These are phyloP conservation scores for Aureobasidium lini DNA, from an alignment of 2,329 filamentous ascomycete genomes.

Conservation along the genomic window DNA sequence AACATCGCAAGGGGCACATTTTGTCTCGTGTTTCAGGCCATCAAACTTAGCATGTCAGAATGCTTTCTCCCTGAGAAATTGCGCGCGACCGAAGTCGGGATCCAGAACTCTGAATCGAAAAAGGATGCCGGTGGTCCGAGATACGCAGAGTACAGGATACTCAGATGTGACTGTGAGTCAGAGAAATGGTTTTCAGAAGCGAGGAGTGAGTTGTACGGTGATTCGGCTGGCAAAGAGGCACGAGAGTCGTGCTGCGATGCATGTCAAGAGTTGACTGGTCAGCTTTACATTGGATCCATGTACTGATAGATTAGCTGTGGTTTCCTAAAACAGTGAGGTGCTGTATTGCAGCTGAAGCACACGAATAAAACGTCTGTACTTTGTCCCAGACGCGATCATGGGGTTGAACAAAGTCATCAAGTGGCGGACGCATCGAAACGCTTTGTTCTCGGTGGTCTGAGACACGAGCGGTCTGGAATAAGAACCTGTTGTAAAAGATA, in stretches of 20 bases:
- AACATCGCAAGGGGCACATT: conserved; percentile 2
- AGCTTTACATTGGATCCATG: not conserved
- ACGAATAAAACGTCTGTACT: not conserved
- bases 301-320: not conserved
- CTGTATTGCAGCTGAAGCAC: not conserved
- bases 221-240: not conserved
- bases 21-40: not conserved
- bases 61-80: not conserved
- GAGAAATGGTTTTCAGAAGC: not conserved
- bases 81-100: conserved; percentile 4
- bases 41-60: conserved; percentile 4
- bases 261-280: not conserved
- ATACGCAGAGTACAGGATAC: not conserved
- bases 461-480: not conserved
- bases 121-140: conserved; percentile 3
- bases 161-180: not conserved
- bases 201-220: not conserved
- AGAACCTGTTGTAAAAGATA: not conserved
- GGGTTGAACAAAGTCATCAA: not conserved
- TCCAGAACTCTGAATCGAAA: not conserved
- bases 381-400: not conserved
- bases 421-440: too few relatives aligned
- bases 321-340: not conserved
- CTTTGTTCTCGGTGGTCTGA: not conserved
- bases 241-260: not conserved